Base-by-base conservation (phyloP, 257 asterid species). In the Plantago elongata region DNA sequence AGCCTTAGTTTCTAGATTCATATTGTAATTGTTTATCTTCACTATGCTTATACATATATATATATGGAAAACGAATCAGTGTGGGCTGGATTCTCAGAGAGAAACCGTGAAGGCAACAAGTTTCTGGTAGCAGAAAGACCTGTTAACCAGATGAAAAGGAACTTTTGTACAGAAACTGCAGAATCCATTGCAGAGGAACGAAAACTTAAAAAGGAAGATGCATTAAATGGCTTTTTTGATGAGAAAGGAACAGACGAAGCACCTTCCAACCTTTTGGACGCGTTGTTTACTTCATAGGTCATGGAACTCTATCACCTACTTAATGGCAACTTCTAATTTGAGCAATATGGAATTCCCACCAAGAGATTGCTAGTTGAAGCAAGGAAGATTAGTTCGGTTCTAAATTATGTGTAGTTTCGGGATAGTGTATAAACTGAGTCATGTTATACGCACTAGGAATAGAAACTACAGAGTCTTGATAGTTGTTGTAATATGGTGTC, bases 11-110 rank as follows among this genome's bases (percentile, higher is more conserved):
- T 7, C 63, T 57, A 56, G 30, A 14, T 40, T 30, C 3, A 15
- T 54, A 12, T 52, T 51, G 37, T 47, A 66, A 18, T 45, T 46
- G 44, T 60, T 42, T 12, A 8, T 17, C 40, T 37, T 29, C 38
- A 18, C 18, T 14, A 49, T 13, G 63, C 30, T 68, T 65, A 59
- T 18, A 38, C 13, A 12, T 60, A 17, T 65, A 59, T 18, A 38
- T 14, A 12, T 60, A 17, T 5, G 59, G 38, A 51, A 57, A 45
- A 11, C 11, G 5, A 58, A 75, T 62, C 87, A 93, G 99, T 87
- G 56, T 93, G 97, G 99, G 97, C 99, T 61, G 95, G 92, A 73
- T 93, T 89, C 75, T 60, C 96, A 0, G 99, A 93, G 84, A 82
- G 99, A 78, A 66, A 71, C 43, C 97, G 99, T 30, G 97, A 93